Evolutionary conservation across 2,329 filamentous ascomycete species (phyloP).

Genomic region (Fusarium anguioides): DNA sequence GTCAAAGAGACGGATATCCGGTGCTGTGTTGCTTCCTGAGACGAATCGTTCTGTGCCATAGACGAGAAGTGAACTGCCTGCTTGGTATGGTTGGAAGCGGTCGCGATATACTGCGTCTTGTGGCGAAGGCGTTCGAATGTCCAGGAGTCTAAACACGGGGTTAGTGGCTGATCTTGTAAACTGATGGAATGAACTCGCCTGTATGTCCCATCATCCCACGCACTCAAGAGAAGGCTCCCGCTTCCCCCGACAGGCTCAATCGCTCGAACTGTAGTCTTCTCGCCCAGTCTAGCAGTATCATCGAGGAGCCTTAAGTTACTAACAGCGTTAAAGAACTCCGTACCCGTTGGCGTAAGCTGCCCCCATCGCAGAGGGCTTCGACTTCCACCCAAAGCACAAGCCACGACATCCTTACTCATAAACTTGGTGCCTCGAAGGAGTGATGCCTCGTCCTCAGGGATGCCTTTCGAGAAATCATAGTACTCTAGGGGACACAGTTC

Average conservation of each 20-base stretch:
- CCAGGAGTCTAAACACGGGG: constrained; percentile 53
- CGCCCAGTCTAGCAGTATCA: constrained; percentile 40
- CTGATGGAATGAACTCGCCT: constrained; percentile 43
- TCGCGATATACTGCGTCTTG: constrained; percentile 64
- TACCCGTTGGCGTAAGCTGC: constrained; percentile 58
- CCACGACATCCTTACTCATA: constrained; percentile 58
- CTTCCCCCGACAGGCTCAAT: constrained; percentile 57
- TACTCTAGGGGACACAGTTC: constrained; percentile 36
- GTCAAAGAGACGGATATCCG: constrained; percentile 64
- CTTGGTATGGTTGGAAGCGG: constrained; percentile 60
- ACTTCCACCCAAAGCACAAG: constrained; percentile 57
- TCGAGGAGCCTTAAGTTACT: constrained; percentile 45
- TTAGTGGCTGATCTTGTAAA: background rate
- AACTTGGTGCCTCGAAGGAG: constrained; percentile 55
- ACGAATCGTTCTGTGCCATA: constrained; percentile 64
- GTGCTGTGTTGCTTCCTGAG: constrained; percentile 57
- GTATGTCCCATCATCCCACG: constrained; percentile 65
- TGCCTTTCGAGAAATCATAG: constrained; percentile 43
- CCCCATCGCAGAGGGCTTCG: constrained; percentile 58
- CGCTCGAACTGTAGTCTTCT: constrained; percentile 57
- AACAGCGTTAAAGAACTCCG: constrained; percentile 51
- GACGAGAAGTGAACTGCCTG: constrained; percentile 60
- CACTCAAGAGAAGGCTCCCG: constrained; percentile 59
- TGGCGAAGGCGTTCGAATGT: constrained; percentile 60
- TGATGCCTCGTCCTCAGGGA: constrained; percentile 36